Base-by-base conservation (phyloP, 2,329 filamentous ascomycete genomes). In the Monilinia fructicola region DNA sequence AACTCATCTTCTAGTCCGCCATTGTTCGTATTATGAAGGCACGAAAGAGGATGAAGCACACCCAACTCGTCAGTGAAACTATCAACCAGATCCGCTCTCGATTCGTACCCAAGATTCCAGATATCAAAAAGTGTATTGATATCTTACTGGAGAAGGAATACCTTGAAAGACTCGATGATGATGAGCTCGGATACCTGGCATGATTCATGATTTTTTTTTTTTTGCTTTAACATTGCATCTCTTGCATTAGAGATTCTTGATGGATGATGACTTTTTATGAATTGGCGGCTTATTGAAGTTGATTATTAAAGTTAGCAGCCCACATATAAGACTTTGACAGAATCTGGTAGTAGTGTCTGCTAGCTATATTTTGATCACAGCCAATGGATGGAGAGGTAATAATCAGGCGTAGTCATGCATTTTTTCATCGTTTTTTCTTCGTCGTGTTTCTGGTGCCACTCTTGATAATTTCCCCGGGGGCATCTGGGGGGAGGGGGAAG, bases 11-110 rank as follows among this genome's bases (percentile, higher is more conserved):
- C 61, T 66, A 99, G 94, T 98, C 95, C 69, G 93, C 94, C 31
- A 98, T 99, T 78, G 95, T 99, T 67, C 92, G 95, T 76, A 97
- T 99, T 82, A 99, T 99, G 95, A 99, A 99, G 83, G 96, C 94
- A 4, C 90, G 95, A 69, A 98, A 99, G 87, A 92, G 90, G 81
- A 96, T 98, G 92, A 98, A 97, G 86, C 94, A 99, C 80, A 88
- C 90, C 69, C 90, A 95, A 76, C 88, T 99, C 16, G 93, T 99
- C 65, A 90, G 92, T 76, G 95, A 99, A 80, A 96, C 93, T 31
- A 98, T 99, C 78, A 90, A 89, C 76, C 95, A 98, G 79, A 97
- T 99, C 78, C 92, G 91, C 77, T 89, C 88, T 53, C 91, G 95
- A 52, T 99, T 99, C 79, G 88, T 93, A 67, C 95, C 95, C 52